Conservation (phyloP, 1,284 basidiomycete species). For the Exobasidium rhododendri region DNA sequence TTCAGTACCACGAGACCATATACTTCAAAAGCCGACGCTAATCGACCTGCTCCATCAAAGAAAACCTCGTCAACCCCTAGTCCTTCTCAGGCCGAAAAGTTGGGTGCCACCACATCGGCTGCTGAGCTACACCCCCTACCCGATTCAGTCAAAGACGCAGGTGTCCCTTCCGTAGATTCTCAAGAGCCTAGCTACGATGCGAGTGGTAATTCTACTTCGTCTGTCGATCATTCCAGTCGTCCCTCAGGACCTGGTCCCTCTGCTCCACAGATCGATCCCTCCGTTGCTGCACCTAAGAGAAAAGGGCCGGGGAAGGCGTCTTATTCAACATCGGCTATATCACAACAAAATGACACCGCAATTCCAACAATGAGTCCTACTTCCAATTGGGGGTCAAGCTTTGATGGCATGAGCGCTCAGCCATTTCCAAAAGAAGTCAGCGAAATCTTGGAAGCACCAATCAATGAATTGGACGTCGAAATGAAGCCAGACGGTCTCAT, state of each 20-base stretch:
- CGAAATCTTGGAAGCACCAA: conserved; percentile 70
- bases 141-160: conserved; percentile 5
- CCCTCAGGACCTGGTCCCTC: conserved; percentile 27
- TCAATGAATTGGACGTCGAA: conserved; percentile 78
- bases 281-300: conserved; percentile 31
- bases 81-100: neutral
- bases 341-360: neutral
- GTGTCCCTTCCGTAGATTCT: neutral
- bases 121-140: conserved; percentile 14
- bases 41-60: neutral
- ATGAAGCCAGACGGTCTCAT: conserved; percentile 93
- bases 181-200: neutral
- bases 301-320: conserved; percentile 16
- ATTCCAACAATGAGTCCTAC: conserved; percentile 3
- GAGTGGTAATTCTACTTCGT: conserved; percentile 32
- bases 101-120: conserved; percentile 10
- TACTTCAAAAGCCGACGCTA: neutral
- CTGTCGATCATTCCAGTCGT: conserved; percentile 34
- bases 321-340: neutral
- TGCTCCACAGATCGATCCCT: conserved; percentile 21
- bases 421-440: conserved; percentile 76
- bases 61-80: neutral
- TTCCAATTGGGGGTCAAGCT: conserved; percentile 78
- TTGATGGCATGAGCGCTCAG: conserved; percentile 72
- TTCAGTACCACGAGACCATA: neutral